A percentile compares a stretch with the other conserved stretches of the same genome.
Conservation (phyloP, 441 rosid genomes). For the Pelargonium fulgidum region DNA sequence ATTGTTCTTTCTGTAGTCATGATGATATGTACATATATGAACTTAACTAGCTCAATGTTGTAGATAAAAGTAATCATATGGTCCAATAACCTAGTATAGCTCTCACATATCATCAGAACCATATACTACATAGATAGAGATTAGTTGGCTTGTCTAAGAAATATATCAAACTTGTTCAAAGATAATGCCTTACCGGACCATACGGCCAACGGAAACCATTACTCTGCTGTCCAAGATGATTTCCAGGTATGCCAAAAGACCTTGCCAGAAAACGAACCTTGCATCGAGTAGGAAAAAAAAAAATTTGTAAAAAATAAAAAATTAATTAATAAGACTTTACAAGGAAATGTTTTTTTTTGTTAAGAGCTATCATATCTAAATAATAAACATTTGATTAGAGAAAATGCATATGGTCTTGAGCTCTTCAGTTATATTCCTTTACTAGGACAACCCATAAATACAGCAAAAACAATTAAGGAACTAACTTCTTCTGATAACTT, state of each 20-base stretch:
- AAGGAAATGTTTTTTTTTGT: not conserved
- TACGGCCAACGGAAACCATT: conserved; percentile 97
- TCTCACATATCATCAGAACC: not conserved
- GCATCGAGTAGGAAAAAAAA: conserved; percentile 17
- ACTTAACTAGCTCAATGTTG: too few relatives aligned
- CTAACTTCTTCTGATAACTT: conserved; percentile 4
- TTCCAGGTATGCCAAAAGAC: conserved; percentile 87
- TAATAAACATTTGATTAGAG: conserved; percentile 3
- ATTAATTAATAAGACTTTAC: not conserved
- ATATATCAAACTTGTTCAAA: conserved; percentile 5
- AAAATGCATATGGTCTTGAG: conserved; percentile 12
- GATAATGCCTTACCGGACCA: conserved; percentile 75
- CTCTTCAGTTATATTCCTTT: not conserved
- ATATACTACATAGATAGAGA: not conserved
- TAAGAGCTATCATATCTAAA: conserved; percentile 5
- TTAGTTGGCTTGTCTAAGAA: not conserved
- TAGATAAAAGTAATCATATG: not conserved
- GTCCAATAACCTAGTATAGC: not conserved
- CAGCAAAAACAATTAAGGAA: not conserved
- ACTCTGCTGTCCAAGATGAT: conserved; percentile 95
- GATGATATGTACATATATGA: too few relatives aligned
- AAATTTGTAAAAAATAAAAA: not conserved
- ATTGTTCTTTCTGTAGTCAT: too few relatives aligned
- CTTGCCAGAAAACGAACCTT: conserved; percentile 91
- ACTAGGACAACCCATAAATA: not conserved